phyloP scores from a whole-genome alignment of 2,329 filamentous ascomycete genomes.

The Lachnellula arida region DNA sequence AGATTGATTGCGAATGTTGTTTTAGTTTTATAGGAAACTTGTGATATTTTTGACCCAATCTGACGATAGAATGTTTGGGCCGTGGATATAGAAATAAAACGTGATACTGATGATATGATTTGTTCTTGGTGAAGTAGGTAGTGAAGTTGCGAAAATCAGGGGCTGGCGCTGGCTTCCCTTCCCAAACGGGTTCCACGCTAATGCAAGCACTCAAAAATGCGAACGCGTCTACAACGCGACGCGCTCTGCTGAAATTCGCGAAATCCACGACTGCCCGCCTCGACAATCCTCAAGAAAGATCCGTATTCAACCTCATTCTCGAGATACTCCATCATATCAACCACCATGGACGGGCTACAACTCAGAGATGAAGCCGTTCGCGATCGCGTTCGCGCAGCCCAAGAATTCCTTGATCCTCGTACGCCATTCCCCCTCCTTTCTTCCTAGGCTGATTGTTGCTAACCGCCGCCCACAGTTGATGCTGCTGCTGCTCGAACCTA shows the following conservation, averaged over 20 bases:
- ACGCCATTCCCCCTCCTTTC: constrained; percentile 34
- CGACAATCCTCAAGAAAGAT: background rate
- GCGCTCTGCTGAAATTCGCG: background rate
- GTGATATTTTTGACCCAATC: too few relatives aligned
- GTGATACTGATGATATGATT: too few relatives aligned
- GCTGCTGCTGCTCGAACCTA: constrained; percentile 55
- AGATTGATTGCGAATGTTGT: too few relatives aligned
- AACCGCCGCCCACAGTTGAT: constrained; percentile 25
- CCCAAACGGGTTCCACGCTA: background rate
- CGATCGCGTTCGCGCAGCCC: constrained; percentile 80
- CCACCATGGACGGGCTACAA: constrained; percentile 61
- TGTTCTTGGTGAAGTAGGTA: too few relatives aligned
- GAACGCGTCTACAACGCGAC: background rate
- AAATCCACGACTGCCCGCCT: background rate
- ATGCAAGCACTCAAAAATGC: background rate
- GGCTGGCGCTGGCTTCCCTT: background rate
- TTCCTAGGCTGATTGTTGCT: constrained; percentile 19
- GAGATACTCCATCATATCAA: background rate
- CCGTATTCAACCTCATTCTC: background rate
- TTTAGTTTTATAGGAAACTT: too few relatives aligned
- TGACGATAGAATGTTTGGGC: too few relatives aligned
- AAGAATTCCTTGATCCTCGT: constrained; percentile 94
- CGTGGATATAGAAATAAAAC: too few relatives aligned
- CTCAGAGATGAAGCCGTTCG: constrained; percentile 80
- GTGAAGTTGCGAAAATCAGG: background rate